Percentiles rank a stretch among this genome's conserved stretches.
Conservation (phyloP, 371 early-diverging fungal species). For the Mortierella sp. region DNA sequence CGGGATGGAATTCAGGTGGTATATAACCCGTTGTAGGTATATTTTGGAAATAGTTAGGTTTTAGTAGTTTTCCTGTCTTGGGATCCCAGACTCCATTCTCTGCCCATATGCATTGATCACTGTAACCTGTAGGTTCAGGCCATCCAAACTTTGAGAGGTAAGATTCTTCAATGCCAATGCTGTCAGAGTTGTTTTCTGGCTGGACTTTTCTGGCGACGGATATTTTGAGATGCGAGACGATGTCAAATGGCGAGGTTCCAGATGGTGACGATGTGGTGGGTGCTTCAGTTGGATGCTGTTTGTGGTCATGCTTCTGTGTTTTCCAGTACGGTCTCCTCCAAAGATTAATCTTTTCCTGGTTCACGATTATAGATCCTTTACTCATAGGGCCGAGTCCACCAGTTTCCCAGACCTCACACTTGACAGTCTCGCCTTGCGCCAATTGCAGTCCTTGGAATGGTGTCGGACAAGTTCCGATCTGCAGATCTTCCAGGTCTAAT, state of each 20-base stretch:
- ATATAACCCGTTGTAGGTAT: conserved; percentile 58
- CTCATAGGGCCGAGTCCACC: conserved; percentile 67
- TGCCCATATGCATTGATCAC: conserved; percentile 76
- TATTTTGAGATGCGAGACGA: conserved; percentile 68
- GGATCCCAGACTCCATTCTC: conserved; percentile 82
- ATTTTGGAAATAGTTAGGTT: conserved; percentile 71
- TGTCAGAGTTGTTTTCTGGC: not conserved
- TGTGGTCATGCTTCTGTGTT: not conserved
- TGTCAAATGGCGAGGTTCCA: conserved; percentile 64
- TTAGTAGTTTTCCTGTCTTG: conserved; percentile 33
- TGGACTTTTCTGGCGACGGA: conserved; percentile 53
- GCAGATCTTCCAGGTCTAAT: conserved; percentile 72
- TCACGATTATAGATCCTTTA: conserved; percentile 73
- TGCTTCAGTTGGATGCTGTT: not conserved
- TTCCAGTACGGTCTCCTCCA: conserved; percentile 60
- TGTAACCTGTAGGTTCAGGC: conserved; percentile 49
- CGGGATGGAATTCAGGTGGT: conserved; percentile 51
- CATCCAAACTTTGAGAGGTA: conserved; percentile 62
- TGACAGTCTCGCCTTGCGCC: conserved; percentile 67
- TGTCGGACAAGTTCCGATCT: conserved; percentile 76
- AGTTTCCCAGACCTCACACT: conserved; percentile 68
- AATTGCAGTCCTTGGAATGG: conserved; percentile 80
- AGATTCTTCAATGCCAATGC: conserved; percentile 49
- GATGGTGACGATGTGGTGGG: not conserved
- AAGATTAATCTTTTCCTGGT: conserved; percentile 61